These are phyloP conservation scores for Heritiera littoralis DNA, from an alignment of 345 rosid species.

Conservation along the genomic window DNA sequence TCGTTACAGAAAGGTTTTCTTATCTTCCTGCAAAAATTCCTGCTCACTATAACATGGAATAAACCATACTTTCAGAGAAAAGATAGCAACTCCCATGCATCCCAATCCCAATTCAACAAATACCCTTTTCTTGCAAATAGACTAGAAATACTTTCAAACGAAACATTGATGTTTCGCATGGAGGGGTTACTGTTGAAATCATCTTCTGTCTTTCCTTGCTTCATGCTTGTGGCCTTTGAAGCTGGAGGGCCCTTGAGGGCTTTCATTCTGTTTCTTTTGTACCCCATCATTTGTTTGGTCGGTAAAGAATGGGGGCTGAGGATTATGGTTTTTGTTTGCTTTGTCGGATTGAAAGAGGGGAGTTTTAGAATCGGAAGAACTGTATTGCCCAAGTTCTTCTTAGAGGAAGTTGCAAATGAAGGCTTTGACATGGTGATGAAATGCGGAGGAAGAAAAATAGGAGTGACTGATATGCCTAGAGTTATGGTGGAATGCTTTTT, in stretches of 20 bases:
- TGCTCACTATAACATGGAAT: slow-evolving; percentile 4
- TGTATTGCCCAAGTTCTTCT: slow-evolving; percentile 60
- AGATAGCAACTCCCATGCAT: no score
- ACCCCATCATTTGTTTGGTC: slow-evolving; percentile 46
- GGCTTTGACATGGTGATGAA: slow-evolving; percentile 48
- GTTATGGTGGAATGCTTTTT: slow-evolving; percentile 67
- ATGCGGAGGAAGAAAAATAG: slow-evolving; percentile 39
- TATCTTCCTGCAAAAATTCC: slow-evolving; percentile 16
- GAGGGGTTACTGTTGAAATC: slow-evolving; percentile 54
- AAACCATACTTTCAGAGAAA: not conserved
- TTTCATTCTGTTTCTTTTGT: slow-evolving; percentile 44
- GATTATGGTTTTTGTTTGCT: slow-evolving; percentile 51
- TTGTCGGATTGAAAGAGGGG: slow-evolving; percentile 46
- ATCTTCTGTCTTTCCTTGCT: slow-evolving; percentile 52
- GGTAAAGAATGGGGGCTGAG: slow-evolving; percentile 42
- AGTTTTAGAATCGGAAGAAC: slow-evolving; percentile 40
- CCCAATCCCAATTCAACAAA: slow-evolving; percentile 5
- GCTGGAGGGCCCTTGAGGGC: slow-evolving; percentile 57
- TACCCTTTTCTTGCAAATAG: slow-evolving; percentile 13
- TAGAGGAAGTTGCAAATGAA: slow-evolving; percentile 58
- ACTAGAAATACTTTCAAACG: not conserved
- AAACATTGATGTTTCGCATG: slow-evolving; percentile 40
- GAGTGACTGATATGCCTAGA: slow-evolving; percentile 55
- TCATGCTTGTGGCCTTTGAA: slow-evolving; percentile 70
- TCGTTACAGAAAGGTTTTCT: no score